phyloP scores from a whole-genome alignment of 352 stramenopile species.

The Phytophthora tentaculata region DNA sequence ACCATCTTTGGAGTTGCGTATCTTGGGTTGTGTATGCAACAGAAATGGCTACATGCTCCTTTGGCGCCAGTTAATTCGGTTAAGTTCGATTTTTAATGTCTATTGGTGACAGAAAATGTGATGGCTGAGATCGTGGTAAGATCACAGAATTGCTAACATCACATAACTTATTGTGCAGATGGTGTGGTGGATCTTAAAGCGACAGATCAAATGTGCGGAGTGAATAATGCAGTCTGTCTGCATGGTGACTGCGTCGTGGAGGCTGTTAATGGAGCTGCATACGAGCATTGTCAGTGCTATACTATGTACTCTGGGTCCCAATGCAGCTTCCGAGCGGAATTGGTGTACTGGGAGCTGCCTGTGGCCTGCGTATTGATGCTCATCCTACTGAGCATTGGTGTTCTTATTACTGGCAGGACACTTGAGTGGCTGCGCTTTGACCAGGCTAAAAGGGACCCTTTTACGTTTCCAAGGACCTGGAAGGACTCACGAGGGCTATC shows the following conservation, averaged over 20 bases:
- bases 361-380: constrained; percentile 50
- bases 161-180: constrained; percentile 1
- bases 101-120: constrained; percentile 24
- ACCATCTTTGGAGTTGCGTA: constrained; percentile 22
- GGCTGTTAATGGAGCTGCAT: constrained; percentile 10
- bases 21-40: constrained; percentile 18
- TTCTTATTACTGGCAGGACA: constrained; percentile 35
- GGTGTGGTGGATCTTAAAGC: constrained; percentile 4
- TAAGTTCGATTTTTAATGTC: constrained; percentile 1
- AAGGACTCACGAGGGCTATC: constrained; percentile 8
- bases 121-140: too few species aligned
- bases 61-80: constrained; percentile 3
- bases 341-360: constrained; percentile 62
- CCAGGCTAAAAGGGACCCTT: constrained; percentile 37
- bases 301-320: constrained; percentile 54
- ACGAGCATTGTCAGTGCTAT: constrained; percentile 49
- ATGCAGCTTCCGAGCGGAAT: constrained; percentile 47
- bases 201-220: constrained; percentile 53
- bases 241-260: constrained; percentile 54
- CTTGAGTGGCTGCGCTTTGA: constrained; percentile 46
- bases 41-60: constrained; percentile 11
- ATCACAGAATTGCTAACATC: constrained; percentile 8
- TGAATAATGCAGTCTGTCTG: constrained; percentile 44
- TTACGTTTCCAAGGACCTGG: constrained; percentile 54
- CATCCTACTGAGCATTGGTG: constrained; percentile 39